Evolutionary conservation across 306 rosid species (phyloP).

Genomic region (Sophora flavescens): DNA sequence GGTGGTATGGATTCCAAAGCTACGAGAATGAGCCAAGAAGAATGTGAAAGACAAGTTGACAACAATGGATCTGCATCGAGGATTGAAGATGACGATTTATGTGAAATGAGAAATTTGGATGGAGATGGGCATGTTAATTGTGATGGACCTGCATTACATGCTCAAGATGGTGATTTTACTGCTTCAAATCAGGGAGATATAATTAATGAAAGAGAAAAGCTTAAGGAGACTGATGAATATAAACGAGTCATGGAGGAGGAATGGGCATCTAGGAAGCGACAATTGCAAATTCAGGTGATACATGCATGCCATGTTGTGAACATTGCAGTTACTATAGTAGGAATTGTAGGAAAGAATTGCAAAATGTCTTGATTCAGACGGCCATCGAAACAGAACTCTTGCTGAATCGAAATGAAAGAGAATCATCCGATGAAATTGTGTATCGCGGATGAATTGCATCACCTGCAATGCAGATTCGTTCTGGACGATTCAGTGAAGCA

Average conservation of each 20-base stretch:
- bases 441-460: no score
- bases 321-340: not conserved
- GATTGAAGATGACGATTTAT: conserved; percentile 37
- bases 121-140: conserved; percentile 45
- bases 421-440: no score
- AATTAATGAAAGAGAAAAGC: conserved; percentile 77
- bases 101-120: conserved; percentile 33
- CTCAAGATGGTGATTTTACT: conserved; percentile 42
- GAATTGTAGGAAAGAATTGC: no score
- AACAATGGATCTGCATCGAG: conserved; percentile 34
- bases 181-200: conserved; percentile 49
- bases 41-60: conserved; percentile 31
- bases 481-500: no score
- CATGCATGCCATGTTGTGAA: conserved; percentile 11
- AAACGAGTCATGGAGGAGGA: conserved; percentile 83
- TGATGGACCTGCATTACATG: conserved; percentile 33
- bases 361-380: no score
- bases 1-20: conserved; percentile 43
- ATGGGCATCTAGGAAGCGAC: conserved; percentile 87
- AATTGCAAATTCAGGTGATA: conserved; percentile 84
- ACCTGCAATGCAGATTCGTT: no score
- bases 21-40: conserved; percentile 37
- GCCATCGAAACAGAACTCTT: no score
- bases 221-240: conserved; percentile 89
- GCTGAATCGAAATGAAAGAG: no score